Evolutionary conservation across 2,329 filamentous ascomycete species (phyloP), one percentile per base, ranked within the genome.

Genomic region (Orbilia javanica): DNA sequence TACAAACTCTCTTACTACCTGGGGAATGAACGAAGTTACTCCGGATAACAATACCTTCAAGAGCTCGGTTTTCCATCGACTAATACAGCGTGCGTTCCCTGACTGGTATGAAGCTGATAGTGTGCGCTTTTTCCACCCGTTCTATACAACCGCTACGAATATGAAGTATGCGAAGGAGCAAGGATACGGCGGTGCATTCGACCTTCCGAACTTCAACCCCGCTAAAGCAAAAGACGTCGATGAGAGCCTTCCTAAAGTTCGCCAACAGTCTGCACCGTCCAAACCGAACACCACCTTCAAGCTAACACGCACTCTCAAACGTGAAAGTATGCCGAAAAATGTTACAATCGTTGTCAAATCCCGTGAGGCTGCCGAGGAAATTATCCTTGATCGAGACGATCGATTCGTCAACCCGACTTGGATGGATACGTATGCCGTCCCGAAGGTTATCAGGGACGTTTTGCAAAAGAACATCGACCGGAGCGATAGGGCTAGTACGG

Each of bases 1-100:
- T 20, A 73, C 69, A 13, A 72, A 79, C 34, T 68, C 75, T 7
- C 73, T 79, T 2, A 79, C 75, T 1, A 62, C 75, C 4, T 79
- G 75, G 75, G 75, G 75, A 25, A 79, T 79, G 75, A 73, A 68
- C 25, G 75, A 79, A 57, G 75, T 79, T 8, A 72, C 67, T 1
- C 44, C 67, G 13, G 75, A 79, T 42, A 50, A 79, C 20, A 57
- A 73, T 57, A 69, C 69, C 4, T 71, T 72, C 48, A 73, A 73
- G 46, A 73, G 75, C 27, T 79, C 75, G 0, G 69, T 79, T 1
- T 73, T 79, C 53, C 69, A 79, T 29, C 67, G 69, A 20, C 50
- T 79, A 25, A 27, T 79, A 20, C 75, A 79, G 27, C 75, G 75
- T 25, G 52, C 75, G n/a, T 72, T 79, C 63, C 75, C 75, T 10